Conservation (phyloP, 1,139 yeast species). For the Geotrichum histeridarum region DNA sequence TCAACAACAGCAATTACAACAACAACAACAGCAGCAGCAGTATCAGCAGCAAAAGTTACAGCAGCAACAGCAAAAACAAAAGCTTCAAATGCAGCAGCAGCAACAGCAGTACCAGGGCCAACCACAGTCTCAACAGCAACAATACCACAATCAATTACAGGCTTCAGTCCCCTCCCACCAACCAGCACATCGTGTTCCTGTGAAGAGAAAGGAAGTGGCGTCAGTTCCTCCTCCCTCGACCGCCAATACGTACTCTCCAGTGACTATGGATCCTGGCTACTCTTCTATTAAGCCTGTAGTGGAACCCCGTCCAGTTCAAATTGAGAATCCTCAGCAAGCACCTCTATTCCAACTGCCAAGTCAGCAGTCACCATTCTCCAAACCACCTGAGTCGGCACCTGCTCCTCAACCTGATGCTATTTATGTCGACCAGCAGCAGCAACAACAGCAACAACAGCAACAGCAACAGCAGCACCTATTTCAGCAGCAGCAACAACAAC, state of each 20-base stretch:
- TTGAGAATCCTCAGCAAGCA: not conserved
- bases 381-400: not conserved
- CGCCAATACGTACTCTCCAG: not conserved
- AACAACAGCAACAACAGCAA: not conserved
- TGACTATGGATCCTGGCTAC: not conserved
- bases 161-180: not conserved
- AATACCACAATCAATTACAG: not conserved
- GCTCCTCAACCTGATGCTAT: not conserved
- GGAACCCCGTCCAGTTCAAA: not conserved
- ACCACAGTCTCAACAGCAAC: conserved; percentile 13
- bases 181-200: conserved; percentile 13
- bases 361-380: not conserved
- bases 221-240: not conserved
- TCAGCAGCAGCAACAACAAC: not conserved
- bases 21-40: not conserved
- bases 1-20: not conserved
- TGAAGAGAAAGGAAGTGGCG: conserved; percentile 1
- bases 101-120: conserved; percentile 1
- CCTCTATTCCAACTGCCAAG: not conserved
- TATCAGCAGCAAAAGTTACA: not conserved
- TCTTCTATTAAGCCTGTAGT: not conserved
- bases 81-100: not conserved
- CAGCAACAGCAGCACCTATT: too few species aligned
- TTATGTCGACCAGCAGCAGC: not conserved
- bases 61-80: not conserved